A percentile compares a stretch with the other conserved stretches of the same genome.
Conservation (phyloP, 306 rosid genomes). For the Vigna unguiculata region DNA sequence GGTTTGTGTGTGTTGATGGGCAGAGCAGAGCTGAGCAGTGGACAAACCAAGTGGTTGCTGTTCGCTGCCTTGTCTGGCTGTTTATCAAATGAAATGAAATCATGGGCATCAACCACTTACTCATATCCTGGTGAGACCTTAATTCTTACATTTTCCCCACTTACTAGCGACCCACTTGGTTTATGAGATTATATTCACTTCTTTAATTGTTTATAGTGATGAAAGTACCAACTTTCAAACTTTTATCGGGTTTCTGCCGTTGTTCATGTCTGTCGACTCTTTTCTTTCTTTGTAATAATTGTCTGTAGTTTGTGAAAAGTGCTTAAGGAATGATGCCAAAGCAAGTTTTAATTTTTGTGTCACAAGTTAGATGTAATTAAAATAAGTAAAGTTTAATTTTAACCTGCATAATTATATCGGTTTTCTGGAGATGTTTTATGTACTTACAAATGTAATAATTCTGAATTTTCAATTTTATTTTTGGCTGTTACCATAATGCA, state of each 20-base stretch:
- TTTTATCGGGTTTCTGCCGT: background rate
- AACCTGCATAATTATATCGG: background rate
- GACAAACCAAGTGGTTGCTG: background rate
- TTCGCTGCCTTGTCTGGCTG: background rate
- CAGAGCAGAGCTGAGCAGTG: background rate
- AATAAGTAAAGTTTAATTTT: background rate
- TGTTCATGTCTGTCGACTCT: background rate
- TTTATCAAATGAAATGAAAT: background rate
- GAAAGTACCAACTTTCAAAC: background rate
- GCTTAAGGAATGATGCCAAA: constrained; percentile 12
- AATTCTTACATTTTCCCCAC: background rate
- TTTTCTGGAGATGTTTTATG: background rate
- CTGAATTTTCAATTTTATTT: background rate
- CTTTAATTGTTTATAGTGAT: background rate
- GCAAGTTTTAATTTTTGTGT: background rate
- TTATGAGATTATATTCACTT: constrained; percentile 5
- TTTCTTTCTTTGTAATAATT: background rate
- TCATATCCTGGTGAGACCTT: constrained; percentile 24
- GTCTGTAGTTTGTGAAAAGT: background rate
- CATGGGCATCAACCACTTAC: background rate
- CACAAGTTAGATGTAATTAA: background rate
- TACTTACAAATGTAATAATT: background rate
- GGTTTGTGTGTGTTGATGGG: background rate
- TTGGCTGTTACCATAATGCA: background rate
- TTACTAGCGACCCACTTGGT: background rate